Evolutionary conservation across 108 stramenopile genomes (phyloP).

Genomic region (Skeletonema grethae): DNA sequence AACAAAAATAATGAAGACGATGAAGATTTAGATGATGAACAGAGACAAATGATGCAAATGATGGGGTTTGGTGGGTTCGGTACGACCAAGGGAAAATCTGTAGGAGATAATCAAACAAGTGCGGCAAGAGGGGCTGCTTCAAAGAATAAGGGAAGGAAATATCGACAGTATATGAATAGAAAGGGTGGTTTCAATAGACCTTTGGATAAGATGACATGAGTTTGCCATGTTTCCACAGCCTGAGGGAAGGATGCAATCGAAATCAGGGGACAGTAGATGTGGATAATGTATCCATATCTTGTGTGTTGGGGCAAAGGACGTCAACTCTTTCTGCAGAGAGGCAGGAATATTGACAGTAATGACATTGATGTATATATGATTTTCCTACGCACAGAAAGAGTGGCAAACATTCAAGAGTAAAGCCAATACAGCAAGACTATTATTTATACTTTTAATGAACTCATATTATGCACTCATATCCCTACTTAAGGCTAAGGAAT

Average conservation of each 20-base stretch:
- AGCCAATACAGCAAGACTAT: neutral
- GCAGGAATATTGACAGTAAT: neutral
- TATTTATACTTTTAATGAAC: neutral
- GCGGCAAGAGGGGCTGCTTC: constrained; percentile 90
- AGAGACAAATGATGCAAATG: constrained; percentile 85
- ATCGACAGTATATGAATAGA: constrained; percentile 99
- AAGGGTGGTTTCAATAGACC: constrained; percentile 93
- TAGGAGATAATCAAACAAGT: constrained; percentile 88
- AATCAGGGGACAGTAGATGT: neutral
- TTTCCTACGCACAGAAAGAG: neutral
- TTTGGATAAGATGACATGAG: constrained; percentile 88
- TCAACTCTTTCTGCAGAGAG: neutral
- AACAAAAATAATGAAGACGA: constrained; percentile 55
- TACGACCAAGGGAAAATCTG: constrained; percentile 88
- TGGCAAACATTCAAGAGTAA: neutral
- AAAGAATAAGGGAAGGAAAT: constrained; percentile 93
- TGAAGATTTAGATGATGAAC: constrained; percentile 67
- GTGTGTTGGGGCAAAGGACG: neutral
- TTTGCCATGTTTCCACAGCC: neutral
- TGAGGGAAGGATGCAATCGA: neutral
- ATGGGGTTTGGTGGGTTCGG: constrained; percentile 95
- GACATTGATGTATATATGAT: no score
- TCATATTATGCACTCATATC: neutral
- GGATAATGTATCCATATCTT: neutral
- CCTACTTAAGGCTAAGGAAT: neutral